Evolutionary conservation across 2,329 filamentous ascomycete species (phyloP), one percentile per base, ranked within the genome.

Genomic region (Trichoderma guizhouense): DNA sequence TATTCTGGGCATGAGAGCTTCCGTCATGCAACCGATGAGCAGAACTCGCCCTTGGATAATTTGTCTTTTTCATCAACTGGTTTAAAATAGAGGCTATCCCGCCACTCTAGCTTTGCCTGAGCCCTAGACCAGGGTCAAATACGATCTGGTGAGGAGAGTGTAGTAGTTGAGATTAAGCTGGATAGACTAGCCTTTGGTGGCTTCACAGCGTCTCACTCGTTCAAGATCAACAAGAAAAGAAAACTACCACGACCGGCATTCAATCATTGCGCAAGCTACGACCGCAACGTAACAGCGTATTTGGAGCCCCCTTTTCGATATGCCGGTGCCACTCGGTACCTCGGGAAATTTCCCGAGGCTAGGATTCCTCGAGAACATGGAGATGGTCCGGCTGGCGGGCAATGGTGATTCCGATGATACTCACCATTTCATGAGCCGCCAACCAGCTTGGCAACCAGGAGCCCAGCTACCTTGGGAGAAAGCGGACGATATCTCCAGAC

Each of bases 381-480:
- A 63, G 18, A 63, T 63, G 60, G 26, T 24, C 15, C 60, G 36
- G 3, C 24, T 63, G 8, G 15, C 34, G 14, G 24, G 26, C 9
- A 32, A 43, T n/a, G 26, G 60, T 2, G 21, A 43, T 43, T 47
- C 24, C 15, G n/a, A 24, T 18, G 53, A 30, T 18, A 43, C 34
- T 21, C 12, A 77, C n/a, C 75, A 71, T 34, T 81, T 80, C 58
- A 78, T 80, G 70, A 81, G 79, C 36, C 75, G 73, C n/a, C 78
- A 75, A 36, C 79, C 79, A 1, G 77, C 79, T 1, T 81, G 79
- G 81, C 76, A 73, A 53, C 76, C 79, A 0, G 80, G 79, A 6
- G 72, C 73, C 6, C 77, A 81, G 24, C 76, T 81, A 7, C 78
- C 79, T 11, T 14, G 62, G 62, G 11, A 12, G 12, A 4, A n/a